A percentile compares a stretch with the other conserved stretches of the same genome.
Evolutionary conservation across 805 yeast species (phyloP).

Genomic region (Crinitomyces ghanaensis): DNA sequence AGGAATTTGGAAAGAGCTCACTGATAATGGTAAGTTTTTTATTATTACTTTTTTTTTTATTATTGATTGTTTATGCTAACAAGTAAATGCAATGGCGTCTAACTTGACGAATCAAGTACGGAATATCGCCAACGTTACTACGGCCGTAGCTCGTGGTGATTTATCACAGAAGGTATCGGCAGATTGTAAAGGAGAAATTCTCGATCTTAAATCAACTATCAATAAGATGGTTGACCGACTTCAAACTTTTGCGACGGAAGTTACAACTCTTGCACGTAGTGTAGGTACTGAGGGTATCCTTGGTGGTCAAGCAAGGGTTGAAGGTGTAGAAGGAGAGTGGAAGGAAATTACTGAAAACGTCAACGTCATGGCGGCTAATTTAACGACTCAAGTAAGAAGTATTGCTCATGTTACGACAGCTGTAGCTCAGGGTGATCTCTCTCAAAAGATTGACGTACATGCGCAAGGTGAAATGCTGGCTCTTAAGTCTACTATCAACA

Average conservation of each 20-base stretch:
- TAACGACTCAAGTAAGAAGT: slow-evolving; percentile 79
- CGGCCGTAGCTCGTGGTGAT: slow-evolving; percentile 80
- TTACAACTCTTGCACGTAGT: slow-evolving; percentile 73
- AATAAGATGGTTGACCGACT: slow-evolving; percentile 83
- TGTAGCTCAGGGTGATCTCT: slow-evolving; percentile 80
- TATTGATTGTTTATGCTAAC: background rate
- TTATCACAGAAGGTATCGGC: slow-evolving; percentile 73
- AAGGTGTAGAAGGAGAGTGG: slow-evolving; percentile 81
- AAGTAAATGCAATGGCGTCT: slow-evolving; percentile 76
- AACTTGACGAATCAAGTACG: slow-evolving; percentile 82
- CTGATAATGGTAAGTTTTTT: slow-evolving; percentile 47
- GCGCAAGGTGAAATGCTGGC: slow-evolving; percentile 88
- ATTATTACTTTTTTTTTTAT: background rate
- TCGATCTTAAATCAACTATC: slow-evolving; percentile 72
- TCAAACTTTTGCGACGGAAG: slow-evolving; percentile 73
- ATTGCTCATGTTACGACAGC: slow-evolving; percentile 88
- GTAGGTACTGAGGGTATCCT: slow-evolving; percentile 83
- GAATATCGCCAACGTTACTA: slow-evolving; percentile 77
- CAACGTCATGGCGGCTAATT: slow-evolving; percentile 77
- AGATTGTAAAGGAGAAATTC: slow-evolving; percentile 71
- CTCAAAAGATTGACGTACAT: slow-evolving; percentile 76
- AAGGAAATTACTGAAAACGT: slow-evolving; percentile 73
- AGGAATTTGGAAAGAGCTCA: slow-evolving; percentile 79
- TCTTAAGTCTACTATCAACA: slow-evolving; percentile 74
- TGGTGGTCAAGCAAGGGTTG: slow-evolving; percentile 80